phyloP scores from a whole-genome alignment of 805 yeast species.

The Middelhovenomyces tepae region DNA sequence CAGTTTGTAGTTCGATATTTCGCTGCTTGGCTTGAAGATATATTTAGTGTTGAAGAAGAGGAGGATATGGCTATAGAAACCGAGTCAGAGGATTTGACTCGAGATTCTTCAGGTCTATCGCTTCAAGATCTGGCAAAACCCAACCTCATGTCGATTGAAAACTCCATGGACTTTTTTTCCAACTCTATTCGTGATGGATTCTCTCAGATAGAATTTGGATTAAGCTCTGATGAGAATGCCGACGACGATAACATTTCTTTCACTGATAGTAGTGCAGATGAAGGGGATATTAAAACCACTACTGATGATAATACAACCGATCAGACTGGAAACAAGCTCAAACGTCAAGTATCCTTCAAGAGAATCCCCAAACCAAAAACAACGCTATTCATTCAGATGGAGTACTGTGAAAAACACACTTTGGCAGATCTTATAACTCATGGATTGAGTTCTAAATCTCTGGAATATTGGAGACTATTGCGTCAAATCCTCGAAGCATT shows the following conservation, averaged over 20 bases:
- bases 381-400: constrained; percentile 94
- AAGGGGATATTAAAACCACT: constrained; percentile 4
- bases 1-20: constrained; percentile 94
- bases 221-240: constrained; percentile 8
- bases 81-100: background rate
- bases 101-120: background rate
- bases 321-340: constrained; percentile 4
- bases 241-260: constrained; percentile 9
- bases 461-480: constrained; percentile 83
- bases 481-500: constrained; percentile 85
- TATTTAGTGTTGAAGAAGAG: constrained; percentile 30
- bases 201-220: constrained; percentile 21
- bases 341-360: constrained; percentile 2
- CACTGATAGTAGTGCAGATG: constrained; percentile 2
- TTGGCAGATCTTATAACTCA: constrained; percentile 72
- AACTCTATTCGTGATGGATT: constrained; percentile 15
- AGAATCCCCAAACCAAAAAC: constrained; percentile 6
- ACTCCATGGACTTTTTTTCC: constrained; percentile 21
- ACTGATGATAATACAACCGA: constrained; percentile 7
- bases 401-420: constrained; percentile 93
- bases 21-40: constrained; percentile 95
- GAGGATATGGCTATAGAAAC: constrained; percentile 25
- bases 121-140: constrained; percentile 1
- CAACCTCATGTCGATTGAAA: constrained; percentile 9
- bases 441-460: constrained; percentile 59